Evolutionary conservation across 2,329 filamentous ascomycete species (phyloP), one percentile per base, ranked within the genome.

Genomic region (Aureobasidium sp.): DNA sequence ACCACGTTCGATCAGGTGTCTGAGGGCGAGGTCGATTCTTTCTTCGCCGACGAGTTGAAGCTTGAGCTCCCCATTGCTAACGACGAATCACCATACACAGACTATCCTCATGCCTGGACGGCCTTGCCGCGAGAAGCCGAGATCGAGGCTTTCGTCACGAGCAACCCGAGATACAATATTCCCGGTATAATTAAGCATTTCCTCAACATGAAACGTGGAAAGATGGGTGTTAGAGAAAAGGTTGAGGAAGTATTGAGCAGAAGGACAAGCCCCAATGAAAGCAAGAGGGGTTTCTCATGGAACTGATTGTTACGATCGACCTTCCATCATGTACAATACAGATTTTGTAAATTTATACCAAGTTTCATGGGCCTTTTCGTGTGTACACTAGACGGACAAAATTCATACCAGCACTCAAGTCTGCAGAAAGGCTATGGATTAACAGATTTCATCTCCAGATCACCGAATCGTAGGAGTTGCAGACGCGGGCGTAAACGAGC

Each of bases 111-210:
- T 67, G 69, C 71, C 11, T 72, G 71, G 62, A 81, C 90, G 25
- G 85, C 84, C 4, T 74, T 96, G 56, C 93, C 91, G 4, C 78
- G 75, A 2, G 90, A 97, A 71, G 58, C 61, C 34, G 78, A 86
- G 41, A 79, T 84, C 49, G 61, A 76, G 62, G 57, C 64, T 14
- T 69, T 70, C 42, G 72, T 75, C 45, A 68, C 62, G 25, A 45
- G 19, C 17, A 64, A 59, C 55, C 62, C 27, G 14, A 58, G 55
- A 17, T 63, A 52, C 4, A 66, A 71, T 17, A 63, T 54, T 4
- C 66, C 72, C 11, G 63, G 71, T 53, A 65, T 73, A 17, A 61
- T 75, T 14, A 60, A 66, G 29, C 61, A 64, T 29, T 68, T 76
- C 55, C 42, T 75, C 27, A 63, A 67, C 47, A 62, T 61, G 54